A percentile compares a stretch with the other conserved stretches of the same genome.
Evolutionary conservation across 2,329 filamentous ascomycete genomes (phyloP).

Genomic region (Verruconis gallopava): DNA sequence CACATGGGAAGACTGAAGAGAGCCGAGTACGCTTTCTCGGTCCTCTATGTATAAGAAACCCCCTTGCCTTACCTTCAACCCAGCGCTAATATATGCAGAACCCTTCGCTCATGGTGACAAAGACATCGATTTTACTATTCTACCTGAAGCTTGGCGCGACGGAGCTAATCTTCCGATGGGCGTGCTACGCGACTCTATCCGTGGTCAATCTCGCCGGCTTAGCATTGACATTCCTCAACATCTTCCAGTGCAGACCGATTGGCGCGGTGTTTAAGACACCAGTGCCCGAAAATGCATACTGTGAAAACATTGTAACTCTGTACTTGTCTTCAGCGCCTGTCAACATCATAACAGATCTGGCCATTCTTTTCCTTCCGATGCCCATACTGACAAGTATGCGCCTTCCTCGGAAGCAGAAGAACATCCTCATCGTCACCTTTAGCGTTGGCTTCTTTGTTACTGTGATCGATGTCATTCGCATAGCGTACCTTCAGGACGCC

Average conservation of each 20-base stretch:
- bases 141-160: slow-evolving; percentile 74
- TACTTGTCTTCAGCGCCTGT: slow-evolving; percentile 68
- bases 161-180: slow-evolving; percentile 61
- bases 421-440: slow-evolving; percentile 77
- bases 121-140: slow-evolving; percentile 85
- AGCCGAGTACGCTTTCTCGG: slow-evolving; percentile 46
- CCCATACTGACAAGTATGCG: slow-evolving; percentile 80
- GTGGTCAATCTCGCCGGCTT: slow-evolving; percentile 69
- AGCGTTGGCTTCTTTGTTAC: slow-evolving; percentile 77
- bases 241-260: slow-evolving; percentile 73
- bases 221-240: slow-evolving; percentile 72
- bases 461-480: slow-evolving; percentile 75
- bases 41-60: slow-evolving; percentile 39
- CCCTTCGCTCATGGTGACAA: slow-evolving; percentile 78
- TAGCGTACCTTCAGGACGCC: slow-evolving; percentile 77
- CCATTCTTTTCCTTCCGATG: slow-evolving; percentile 75
- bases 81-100: slow-evolving; percentile 42
- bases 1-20: slow-evolving; percentile 42
- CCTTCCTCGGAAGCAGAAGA: slow-evolving; percentile 73
- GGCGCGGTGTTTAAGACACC: slow-evolving; percentile 50
- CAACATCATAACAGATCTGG: slow-evolving; percentile 84
- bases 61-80: slow-evolving; percentile 5
- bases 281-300: slow-evolving; percentile 33
- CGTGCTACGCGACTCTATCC: slow-evolving; percentile 66
- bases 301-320: slow-evolving; percentile 49